Conservation (phyloP, 805 yeast species). For the Brettanomyces naardenensis region DNA sequence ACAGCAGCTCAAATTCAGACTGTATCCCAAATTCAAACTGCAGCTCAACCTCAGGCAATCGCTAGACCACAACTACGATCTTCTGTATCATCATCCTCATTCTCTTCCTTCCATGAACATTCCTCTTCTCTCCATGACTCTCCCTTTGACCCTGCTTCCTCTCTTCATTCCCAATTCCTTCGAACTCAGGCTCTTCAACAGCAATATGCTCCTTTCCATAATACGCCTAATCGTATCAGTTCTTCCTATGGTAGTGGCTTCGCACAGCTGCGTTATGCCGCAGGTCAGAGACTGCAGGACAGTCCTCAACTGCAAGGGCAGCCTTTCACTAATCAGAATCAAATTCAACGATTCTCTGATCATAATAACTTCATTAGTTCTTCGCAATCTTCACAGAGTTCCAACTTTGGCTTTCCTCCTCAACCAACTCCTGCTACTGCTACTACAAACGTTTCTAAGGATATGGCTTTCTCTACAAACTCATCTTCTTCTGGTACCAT, state of each 20-base stretch:
- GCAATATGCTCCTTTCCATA: slow-evolving; percentile 31
- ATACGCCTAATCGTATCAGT: slow-evolving; percentile 41
- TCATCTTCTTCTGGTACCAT: slow-evolving; percentile 25
- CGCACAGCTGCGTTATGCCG: neutral
- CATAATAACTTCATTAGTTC: too few relatives aligned
- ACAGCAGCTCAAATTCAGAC: too few relatives aligned
- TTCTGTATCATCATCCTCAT: neutral
- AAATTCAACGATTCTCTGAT: too few relatives aligned
- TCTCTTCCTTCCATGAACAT: slow-evolving; percentile 6
- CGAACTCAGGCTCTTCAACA: slow-evolving; percentile 6
- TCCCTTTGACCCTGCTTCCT: neutral
- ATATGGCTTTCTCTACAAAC: slow-evolving; percentile 32
- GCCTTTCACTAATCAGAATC: too few relatives aligned
- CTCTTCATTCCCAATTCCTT: neutral
- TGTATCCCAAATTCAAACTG: too few relatives aligned
- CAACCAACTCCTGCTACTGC: slow-evolving; percentile 41
- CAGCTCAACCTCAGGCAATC: too few relatives aligned
- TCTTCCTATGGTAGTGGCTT: slow-evolving; percentile 20
- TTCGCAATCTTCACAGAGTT: too few relatives aligned
- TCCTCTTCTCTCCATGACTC: slow-evolving; percentile 5
- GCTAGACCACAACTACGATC: slow-evolving; percentile 2
- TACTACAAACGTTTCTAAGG: slow-evolving; percentile 47
- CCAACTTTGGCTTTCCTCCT: slow-evolving; percentile 23
- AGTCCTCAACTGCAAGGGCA: slow-evolving; percentile 4
- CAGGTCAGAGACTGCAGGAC: neutral